These are phyloP conservation scores for Rhizopogon vinicolor DNA, from an alignment of 768 basidiomycete genomes.

Conservation along the genomic window DNA sequence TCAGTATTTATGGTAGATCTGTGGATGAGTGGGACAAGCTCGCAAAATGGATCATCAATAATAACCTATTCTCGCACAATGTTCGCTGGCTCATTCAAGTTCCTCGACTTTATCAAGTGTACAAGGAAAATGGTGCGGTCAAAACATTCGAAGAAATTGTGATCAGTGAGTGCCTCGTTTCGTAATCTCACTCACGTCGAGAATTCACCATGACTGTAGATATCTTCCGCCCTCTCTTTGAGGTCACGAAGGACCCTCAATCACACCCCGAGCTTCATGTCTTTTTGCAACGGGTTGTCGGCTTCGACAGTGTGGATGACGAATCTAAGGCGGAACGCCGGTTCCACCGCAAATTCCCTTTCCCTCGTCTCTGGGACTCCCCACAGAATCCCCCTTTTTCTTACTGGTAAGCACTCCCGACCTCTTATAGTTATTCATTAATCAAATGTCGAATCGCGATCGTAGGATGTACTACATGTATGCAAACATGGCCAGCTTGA, in stretches of 20 bases:
- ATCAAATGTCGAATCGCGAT: background rate
- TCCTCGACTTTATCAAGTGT: constrained; percentile 92
- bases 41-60: constrained; percentile 92
- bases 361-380: constrained; percentile 86
- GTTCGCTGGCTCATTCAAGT: constrained; percentile 97
- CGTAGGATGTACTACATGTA: constrained; percentile 95
- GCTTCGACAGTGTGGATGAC: constrained; percentile 98
- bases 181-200: background rate
- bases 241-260: constrained; percentile 88
- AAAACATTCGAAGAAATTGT: constrained; percentile 90
- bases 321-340: constrained; percentile 92
- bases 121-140: constrained; percentile 83
- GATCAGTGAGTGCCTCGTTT: constrained; percentile 54
- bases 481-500: constrained; percentile 92
- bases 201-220: constrained; percentile 42
- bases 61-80: constrained; percentile 94
- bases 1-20: constrained; percentile 90
- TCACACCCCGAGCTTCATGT: constrained; percentile 93
- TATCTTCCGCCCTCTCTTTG: constrained; percentile 89
- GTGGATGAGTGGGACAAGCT: constrained; percentile 94
- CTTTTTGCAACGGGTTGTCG: constrained; percentile 91
- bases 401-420: constrained; percentile 62
- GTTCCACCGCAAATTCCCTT: constrained; percentile 91
- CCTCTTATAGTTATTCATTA: background rate
- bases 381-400: constrained; percentile 90